Conservation (phyloP, 2,329 filamentous ascomycete genomes). For the Colletotrichum filicis region DNA sequence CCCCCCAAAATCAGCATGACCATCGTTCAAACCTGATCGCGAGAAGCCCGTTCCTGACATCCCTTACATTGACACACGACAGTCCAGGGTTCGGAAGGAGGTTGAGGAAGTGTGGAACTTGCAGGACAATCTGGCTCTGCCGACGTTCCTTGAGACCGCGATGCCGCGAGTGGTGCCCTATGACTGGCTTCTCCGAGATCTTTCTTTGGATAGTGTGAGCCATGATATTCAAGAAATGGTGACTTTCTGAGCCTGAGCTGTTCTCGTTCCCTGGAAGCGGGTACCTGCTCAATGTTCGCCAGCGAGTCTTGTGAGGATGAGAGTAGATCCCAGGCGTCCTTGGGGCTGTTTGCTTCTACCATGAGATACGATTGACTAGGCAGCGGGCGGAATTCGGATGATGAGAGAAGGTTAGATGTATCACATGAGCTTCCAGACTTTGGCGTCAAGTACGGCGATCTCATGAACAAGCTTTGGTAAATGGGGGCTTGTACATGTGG, state of each 20-base stretch:
- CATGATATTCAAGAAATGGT: too few relatives aligned
- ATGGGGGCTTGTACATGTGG: background rate
- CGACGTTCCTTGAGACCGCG: background rate
- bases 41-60: background rate
- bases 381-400: background rate
- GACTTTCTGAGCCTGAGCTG: too few relatives aligned
- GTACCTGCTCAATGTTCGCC: too few relatives aligned
- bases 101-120: background rate
- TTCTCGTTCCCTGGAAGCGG: too few relatives aligned
- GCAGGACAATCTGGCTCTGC: background rate
- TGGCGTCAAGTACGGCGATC: background rate
- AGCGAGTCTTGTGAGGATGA: too few relatives aligned
- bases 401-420: background rate
- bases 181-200: background rate
- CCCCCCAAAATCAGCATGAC: conserved; percentile 3
- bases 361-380: background rate
- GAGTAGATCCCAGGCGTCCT: too few relatives aligned
- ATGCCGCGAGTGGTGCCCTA: background rate
- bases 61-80: background rate
- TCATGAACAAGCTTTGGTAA: background rate
- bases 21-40: background rate
- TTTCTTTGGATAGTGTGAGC: background rate
- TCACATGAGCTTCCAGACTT: background rate
- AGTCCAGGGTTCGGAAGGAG: background rate
- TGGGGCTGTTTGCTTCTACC: too few relatives aligned